Percentiles rank a stretch among this genome's conserved stretches.
phyloP scores from a whole-genome alignment of 176 grass and related monocot genomes.

The Guadua angustifolia region DNA sequence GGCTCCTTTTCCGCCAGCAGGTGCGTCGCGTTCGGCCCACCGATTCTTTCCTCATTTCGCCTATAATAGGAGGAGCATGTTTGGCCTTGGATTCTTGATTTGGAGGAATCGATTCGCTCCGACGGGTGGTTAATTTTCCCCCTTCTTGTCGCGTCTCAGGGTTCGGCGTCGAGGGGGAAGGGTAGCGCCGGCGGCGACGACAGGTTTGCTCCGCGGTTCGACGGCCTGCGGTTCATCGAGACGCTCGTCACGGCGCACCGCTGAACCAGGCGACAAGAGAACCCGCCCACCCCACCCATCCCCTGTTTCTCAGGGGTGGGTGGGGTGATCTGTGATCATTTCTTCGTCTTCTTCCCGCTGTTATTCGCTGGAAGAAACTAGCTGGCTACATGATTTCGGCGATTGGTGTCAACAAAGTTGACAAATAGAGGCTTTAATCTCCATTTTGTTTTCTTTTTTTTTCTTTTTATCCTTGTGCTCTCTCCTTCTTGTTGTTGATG shows the following conservation, averaged over 20 bases:
- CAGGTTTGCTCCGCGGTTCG: slow-evolving; percentile 58
- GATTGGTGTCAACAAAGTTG: slow-evolving; percentile 29
- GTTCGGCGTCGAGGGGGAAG: not conserved
- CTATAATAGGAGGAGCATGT: not conserved
- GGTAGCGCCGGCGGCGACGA: not conserved
- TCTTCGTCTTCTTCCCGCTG: not conserved
- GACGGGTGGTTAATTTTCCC: not conserved
- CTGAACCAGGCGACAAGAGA: not conserved
- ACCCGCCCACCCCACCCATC: not conserved
- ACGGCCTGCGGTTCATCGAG: slow-evolving; percentile 62
- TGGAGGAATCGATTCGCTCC: not conserved
- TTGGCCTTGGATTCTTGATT: not conserved
- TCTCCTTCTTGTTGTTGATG: not conserved
- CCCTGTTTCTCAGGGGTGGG: not conserved
- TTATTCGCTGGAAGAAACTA: slow-evolving; percentile 18
- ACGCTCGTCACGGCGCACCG: slow-evolving; percentile 63
- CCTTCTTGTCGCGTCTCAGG: not conserved
- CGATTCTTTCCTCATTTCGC: too few relatives aligned
- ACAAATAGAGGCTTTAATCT: not conserved
- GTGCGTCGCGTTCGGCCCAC: not conserved
- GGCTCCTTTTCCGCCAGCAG: slow-evolving; percentile 29
- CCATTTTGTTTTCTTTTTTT: too few relatives aligned
- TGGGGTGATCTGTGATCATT: not conserved
- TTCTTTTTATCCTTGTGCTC: not conserved
- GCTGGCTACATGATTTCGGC: slow-evolving; percentile 17